Percentiles rank a stretch among this genome's conserved stretches.
These are phyloP conservation scores for Geotrichum ghanense DNA, from an alignment of 805 yeast species.

Conservation along the genomic window DNA sequence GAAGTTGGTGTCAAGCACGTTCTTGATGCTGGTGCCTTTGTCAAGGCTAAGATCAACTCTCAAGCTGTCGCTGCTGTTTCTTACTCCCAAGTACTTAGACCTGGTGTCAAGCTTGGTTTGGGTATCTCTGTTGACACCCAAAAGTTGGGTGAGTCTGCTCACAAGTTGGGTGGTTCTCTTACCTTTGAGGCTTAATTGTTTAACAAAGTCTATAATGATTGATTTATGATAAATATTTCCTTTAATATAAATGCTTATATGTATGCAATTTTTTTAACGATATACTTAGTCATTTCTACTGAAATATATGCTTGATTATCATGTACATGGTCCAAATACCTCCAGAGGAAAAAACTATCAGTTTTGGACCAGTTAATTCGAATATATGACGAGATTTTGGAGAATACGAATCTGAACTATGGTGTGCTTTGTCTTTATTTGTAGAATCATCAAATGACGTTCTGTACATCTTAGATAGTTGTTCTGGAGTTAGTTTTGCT, in stretches of 20 bases:
- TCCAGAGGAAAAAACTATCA: background rate
- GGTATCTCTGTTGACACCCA: slow-evolving; percentile 96
- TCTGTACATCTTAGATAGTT: background rate
- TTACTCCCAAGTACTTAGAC: slow-evolving; percentile 89
- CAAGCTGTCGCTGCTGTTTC: slow-evolving; percentile 89
- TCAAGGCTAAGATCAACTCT: slow-evolving; percentile 95
- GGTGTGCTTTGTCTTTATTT: background rate
- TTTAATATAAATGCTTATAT: too few relatives aligned
- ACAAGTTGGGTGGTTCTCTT: slow-evolving; percentile 93
- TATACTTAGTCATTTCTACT: too few relatives aligned
- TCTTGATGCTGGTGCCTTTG: slow-evolving; percentile 77
- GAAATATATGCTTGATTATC: background rate
- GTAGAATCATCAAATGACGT: background rate
- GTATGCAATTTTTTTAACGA: too few relatives aligned
- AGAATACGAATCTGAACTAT: background rate
- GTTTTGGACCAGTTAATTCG: background rate
- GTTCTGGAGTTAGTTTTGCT: background rate
- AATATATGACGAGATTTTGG: background rate
- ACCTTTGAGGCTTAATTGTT: slow-evolving; percentile 70
- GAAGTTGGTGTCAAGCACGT: slow-evolving; percentile 94
- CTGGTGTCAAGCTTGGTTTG: slow-evolving; percentile 92
- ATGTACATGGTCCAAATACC: background rate
- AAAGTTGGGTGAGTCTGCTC: slow-evolving; percentile 91
- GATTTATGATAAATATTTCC: background rate
- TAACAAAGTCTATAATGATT: background rate